Percentiles rank a stretch among this genome's conserved stretches.
Evolutionary conservation across 805 yeast genomes (phyloP).

Genomic region (Starmerella floricola): DNA sequence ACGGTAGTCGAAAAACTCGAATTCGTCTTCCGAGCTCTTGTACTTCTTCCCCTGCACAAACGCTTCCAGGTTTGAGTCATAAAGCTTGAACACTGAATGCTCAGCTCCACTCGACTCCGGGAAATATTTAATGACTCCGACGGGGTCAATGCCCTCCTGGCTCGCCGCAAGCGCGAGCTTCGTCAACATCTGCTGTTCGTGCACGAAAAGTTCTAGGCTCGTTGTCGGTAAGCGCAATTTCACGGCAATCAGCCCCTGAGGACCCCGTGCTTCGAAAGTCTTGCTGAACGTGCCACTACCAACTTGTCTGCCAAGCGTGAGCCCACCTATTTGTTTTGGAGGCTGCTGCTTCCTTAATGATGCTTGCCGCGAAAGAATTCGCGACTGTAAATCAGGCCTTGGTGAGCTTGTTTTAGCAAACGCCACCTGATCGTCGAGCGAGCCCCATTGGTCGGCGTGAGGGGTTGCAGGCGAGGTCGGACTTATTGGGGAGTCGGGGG

Average conservation of each 20-base stretch:
- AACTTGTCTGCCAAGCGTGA: conserved; percentile 30
- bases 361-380: conserved; percentile 7
- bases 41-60: conserved; percentile 9
- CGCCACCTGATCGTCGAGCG: conserved; percentile 1
- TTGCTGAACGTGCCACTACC: conserved; percentile 75
- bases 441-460: not conserved
- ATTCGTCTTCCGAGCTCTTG: not conserved
- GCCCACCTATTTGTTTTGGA: conserved; percentile 24
- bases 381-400: conserved; percentile 1
- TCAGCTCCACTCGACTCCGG: conserved; percentile 16
- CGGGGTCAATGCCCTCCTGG: not conserved
- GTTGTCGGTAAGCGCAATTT: conserved; percentile 31
- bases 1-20: conserved; percentile 17
- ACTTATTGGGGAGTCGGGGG: conserved; percentile 7
- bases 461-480: conserved; percentile 8
- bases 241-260: conserved; percentile 49
- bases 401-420: conserved; percentile 1
- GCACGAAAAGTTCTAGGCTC: conserved; percentile 9
- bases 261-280: conserved; percentile 57
- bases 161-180: conserved; percentile 5
- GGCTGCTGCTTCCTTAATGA: conserved; percentile 5
- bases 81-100: conserved; percentile 16
- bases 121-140: conserved; percentile 12
- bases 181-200: conserved; percentile 13
- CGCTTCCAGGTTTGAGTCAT: conserved; percentile 13